These are phyloP conservation scores for Candida alai DNA, from an alignment of 805 yeast genomes.

Conservation along the genomic window DNA sequence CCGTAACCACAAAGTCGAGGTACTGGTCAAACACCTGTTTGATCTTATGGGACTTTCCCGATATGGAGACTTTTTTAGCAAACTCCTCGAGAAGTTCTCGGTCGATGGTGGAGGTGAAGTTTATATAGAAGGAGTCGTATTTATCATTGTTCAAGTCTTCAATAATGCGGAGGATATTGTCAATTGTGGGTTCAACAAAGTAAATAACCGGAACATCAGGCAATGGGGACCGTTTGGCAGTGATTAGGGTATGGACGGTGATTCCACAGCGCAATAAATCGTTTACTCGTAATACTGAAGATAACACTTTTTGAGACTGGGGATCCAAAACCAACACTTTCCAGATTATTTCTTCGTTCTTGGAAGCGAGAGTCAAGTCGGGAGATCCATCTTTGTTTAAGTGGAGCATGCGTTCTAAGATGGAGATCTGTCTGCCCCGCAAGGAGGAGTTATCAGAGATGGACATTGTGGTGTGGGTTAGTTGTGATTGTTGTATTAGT, in stretches of 20 bases:
- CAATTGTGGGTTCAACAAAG: conserved; percentile 83
- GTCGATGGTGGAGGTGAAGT: conserved; percentile 77
- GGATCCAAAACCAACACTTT: conserved; percentile 82
- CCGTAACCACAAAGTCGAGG: conserved; percentile 87
- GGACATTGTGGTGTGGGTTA: conserved; percentile 12
- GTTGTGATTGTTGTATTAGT: not conserved
- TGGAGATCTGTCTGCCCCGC: conserved; percentile 23
- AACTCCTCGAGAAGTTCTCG: conserved; percentile 83
- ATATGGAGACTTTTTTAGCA: conserved; percentile 73
- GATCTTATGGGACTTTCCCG: conserved; percentile 67
- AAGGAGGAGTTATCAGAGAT: conserved; percentile 15
- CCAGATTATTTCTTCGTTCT: conserved; percentile 76
- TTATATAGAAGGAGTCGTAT: conserved; percentile 77
- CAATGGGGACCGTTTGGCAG: conserved; percentile 69
- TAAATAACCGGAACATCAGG: conserved; percentile 95
- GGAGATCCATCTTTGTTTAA: conserved; percentile 62
- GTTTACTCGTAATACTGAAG: conserved; percentile 88
- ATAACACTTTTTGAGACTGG: conserved; percentile 77
- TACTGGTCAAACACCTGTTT: conserved; percentile 94
- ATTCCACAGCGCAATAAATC: conserved; percentile 88
- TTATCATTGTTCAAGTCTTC: conserved; percentile 70
- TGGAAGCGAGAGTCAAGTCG: conserved; percentile 51
- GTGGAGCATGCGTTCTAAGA: conserved; percentile 78
- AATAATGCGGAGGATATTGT: conserved; percentile 65
- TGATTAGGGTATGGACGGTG: conserved; percentile 79